A percentile compares a stretch with the other conserved stretches of the same genome.
phyloP scores from a whole-genome alignment of 768 basidiomycete species.

The Mycena kentingensis region DNA sequence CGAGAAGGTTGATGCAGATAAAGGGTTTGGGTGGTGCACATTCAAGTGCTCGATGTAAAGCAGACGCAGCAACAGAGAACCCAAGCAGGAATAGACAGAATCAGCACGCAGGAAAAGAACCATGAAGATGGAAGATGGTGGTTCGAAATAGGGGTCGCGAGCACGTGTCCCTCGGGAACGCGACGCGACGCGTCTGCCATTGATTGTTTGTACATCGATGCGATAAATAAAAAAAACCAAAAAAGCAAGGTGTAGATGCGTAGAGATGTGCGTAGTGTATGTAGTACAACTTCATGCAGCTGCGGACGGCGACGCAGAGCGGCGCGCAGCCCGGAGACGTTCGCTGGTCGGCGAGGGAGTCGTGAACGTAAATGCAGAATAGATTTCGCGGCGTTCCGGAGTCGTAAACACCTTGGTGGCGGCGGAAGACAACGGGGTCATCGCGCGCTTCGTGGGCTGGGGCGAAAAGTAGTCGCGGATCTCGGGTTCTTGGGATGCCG shows the following conservation, averaged over 20 bases:
- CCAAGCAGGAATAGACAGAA: no score
- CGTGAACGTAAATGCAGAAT: constrained; percentile 77
- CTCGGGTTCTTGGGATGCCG: constrained; percentile 56
- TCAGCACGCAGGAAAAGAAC: no score
- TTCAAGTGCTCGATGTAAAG: no score
- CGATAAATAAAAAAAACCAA: constrained; percentile 4
- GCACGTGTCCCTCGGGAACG: not conserved
- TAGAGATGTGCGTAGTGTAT: no score
- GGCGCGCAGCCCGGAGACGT: constrained; percentile 50
- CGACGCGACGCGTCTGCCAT: not conserved
- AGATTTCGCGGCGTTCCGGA: constrained; percentile 72
- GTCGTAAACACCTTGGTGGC: constrained; percentile 58
- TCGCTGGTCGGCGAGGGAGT: constrained; percentile 66
- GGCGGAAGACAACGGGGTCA: constrained; percentile 28
- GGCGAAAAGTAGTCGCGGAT: constrained; percentile 56
- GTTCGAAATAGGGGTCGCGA: not conserved
- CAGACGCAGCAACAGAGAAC: no score
- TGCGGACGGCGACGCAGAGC: constrained; percentile 23
- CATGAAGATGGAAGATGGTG: not conserved
- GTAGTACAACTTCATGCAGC: constrained; percentile 23
- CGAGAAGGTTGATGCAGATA: no score
- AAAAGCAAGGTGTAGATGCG: not conserved
- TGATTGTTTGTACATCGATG: not conserved
- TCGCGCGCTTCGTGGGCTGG: constrained; percentile 35
- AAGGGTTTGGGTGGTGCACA: no score